Evolutionary conservation across 2,329 filamentous ascomycete genomes (phyloP).

Genomic region (Trichoderma sp.): DNA sequence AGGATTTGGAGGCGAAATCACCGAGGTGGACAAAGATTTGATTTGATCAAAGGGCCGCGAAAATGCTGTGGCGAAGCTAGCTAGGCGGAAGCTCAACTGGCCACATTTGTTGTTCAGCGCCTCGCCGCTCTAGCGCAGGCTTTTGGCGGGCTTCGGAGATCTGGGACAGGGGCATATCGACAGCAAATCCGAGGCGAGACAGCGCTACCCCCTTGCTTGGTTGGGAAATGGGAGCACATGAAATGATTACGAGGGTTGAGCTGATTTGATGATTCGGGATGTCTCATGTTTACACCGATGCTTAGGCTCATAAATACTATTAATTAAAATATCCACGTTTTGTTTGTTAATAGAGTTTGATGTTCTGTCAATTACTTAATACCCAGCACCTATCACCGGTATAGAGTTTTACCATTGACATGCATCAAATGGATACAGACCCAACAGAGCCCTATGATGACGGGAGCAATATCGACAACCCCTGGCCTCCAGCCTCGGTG

Average conservation of each 20-base stretch:
- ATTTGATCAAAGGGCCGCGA: slow-evolving; percentile 26
- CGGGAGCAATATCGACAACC: not conserved
- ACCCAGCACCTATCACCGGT: not conserved
- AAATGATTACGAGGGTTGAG: not conserved
- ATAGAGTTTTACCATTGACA: not conserved
- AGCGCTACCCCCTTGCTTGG: not conserved
- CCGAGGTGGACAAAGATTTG: not conserved
- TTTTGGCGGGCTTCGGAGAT: slow-evolving; percentile 14
- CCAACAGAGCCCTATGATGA: not conserved
- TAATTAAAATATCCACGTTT: not conserved
- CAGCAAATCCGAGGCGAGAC: not conserved
- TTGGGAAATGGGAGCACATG: not conserved
- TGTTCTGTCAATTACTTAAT: not conserved
- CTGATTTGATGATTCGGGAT: not conserved
- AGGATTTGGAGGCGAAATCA: slow-evolving; percentile 13
- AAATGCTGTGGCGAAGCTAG: slow-evolving; percentile 28
- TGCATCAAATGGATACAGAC: not conserved
- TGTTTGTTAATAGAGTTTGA: not conserved
- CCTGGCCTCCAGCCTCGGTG: not conserved
- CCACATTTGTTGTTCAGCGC: slow-evolving; percentile 19
- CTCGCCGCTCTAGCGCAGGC: slow-evolving; percentile 5
- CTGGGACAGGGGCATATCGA: slow-evolving; percentile 20
- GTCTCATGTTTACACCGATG: not conserved
- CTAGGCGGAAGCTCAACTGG: slow-evolving; percentile 15
- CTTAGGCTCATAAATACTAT: not conserved